Evolutionary conservation across 805 yeast genomes (phyloP).

Genomic region (Yarrowia sp.): DNA sequence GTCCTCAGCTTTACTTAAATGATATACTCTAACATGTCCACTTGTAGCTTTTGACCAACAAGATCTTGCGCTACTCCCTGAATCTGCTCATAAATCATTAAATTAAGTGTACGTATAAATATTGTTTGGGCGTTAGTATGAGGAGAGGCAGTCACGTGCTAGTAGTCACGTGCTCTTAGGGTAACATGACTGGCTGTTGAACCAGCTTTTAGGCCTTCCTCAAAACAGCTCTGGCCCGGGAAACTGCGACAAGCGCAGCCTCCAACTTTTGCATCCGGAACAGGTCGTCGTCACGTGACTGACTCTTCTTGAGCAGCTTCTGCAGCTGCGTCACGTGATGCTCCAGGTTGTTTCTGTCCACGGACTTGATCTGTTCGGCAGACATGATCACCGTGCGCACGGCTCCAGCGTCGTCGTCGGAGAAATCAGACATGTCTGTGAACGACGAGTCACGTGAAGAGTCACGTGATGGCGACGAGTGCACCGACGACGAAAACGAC

Average conservation of each 20-base stretch:
- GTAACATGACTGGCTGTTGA: too few species aligned
- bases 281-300: conserved; percentile 17
- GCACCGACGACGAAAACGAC: conserved; percentile 7
- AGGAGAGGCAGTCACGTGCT: not conserved
- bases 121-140: not conserved
- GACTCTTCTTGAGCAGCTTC: not conserved
- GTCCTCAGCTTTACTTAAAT: too few species aligned
- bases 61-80: not conserved
- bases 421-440: conserved; percentile 7
- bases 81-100: conserved; percentile 12
- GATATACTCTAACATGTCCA: too few species aligned
- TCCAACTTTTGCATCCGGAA: conserved; percentile 33
- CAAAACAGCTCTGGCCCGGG: conserved; percentile 19
- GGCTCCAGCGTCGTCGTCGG: conserved; percentile 6
- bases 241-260: conserved; percentile 26
- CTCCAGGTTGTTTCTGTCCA: not conserved
- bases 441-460: conserved; percentile 12
- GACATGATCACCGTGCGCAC: conserved; percentile 12
- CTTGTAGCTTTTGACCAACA: not conserved
- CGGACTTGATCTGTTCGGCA: conserved; percentile 20
- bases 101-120: conserved; percentile 4
- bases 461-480: conserved; percentile 20
- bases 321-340: conserved; percentile 38
- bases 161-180: too few species aligned
- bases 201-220: not conserved